Conservation (phyloP, 345 rosid species). For the Arabis alpina region DNA sequence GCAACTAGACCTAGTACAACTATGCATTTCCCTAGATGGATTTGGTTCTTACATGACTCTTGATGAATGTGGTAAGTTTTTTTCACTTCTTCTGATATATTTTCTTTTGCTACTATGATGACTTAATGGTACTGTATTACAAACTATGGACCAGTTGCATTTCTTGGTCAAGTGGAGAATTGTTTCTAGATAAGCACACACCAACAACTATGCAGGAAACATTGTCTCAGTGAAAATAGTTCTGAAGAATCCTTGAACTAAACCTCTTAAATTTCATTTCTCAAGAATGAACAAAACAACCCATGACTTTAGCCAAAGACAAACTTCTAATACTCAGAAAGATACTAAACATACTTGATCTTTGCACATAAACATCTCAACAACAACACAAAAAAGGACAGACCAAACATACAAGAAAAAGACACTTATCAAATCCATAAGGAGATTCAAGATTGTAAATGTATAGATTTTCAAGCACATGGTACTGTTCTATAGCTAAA, state of each 20-base stretch:
- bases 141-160: background rate
- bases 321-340: slow-evolving; percentile 57
- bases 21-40: too few species aligned
- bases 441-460: background rate
- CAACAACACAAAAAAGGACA: background rate
- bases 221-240: slow-evolving; percentile 42
- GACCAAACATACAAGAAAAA: background rate
- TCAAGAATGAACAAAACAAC: too few species aligned
- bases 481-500: slow-evolving; percentile 21
- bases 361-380: background rate
- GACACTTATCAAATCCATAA: background rate
- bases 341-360: slow-evolving; percentile 50
- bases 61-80: slow-evolving; percentile 71
- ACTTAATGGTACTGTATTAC: background rate
- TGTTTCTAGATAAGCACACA: slow-evolving; percentile 71
- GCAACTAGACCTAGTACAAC: too few species aligned
- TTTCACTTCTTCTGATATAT: background rate
- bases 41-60: slow-evolving; percentile 46
- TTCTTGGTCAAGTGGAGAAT: slow-evolving; percentile 32
- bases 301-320: too few species aligned
- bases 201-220: slow-evolving; percentile 50
- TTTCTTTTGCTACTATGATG: background rate
- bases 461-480: background rate
- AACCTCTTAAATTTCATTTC: slow-evolving; percentile 3
- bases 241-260: slow-evolving; percentile 31